Base-by-base conservation (phyloP, 257 asterid species). In the Capsicum baccatum region DNA sequence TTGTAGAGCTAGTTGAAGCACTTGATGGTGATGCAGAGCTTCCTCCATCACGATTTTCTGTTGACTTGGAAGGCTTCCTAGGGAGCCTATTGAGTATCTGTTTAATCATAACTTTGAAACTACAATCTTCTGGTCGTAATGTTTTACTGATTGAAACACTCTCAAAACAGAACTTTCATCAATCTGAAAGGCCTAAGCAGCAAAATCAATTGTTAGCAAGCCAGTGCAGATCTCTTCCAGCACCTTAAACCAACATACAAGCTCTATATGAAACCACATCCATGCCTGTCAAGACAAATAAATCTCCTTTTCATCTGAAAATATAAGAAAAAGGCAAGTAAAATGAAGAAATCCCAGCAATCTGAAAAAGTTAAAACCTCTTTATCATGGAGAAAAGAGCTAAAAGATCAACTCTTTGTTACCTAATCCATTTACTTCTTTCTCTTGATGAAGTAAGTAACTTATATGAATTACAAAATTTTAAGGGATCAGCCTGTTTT, bases 51-150 rank as follows among this genome's bases (percentile, higher is more conserved):
- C 94, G 94, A 83, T 82, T 88, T 54, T 93, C 97, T 16, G 85
- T 87, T 73, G 89, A 87, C 89, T 93, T 93, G 48, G 85, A 86
- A 66, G 92, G 94, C 88, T 93, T 93, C 89, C 91, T 86, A 2
- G 97, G 97, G 86, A 93, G 93, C 92, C 89, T 91, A 87, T 91
- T 93, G 33, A 93, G 93, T 82, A 93, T 89, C 79, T 92, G 92
- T 80, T 92, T 93, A 85, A 93, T 90, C 97, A 93, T 93, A 82
- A 85, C 92, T 88, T 88, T 63, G 68, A 60, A 67, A 54, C 79
- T 87, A 84, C 66, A 69, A 83, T 83, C 82, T 63, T 70, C 86
- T 81, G 47, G 84, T 48, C 10, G 66, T 67, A 86, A 84, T 76
- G 85, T 78, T 63, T n/a, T 69, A 21, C 67, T 60, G 83, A 63